Conservation (phyloP, 2,329 filamentous ascomycete species). For the Aspergillus sp. region DNA sequence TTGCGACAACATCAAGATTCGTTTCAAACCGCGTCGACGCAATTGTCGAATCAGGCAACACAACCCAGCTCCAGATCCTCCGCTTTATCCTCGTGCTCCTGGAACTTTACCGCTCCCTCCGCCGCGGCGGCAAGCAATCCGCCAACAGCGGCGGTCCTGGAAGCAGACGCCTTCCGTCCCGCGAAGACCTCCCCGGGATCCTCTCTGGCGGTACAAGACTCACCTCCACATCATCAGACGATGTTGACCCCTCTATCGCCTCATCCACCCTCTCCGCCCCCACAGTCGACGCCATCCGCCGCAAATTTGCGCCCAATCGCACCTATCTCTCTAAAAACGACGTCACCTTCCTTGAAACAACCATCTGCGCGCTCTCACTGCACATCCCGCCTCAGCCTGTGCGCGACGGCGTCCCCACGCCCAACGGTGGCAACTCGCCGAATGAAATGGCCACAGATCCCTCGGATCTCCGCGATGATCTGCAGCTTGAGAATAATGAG, state of each 20-base stretch:
- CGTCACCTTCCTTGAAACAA: conserved; percentile 49
- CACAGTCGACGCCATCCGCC: conserved; percentile 46
- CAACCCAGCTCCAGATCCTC: conserved; percentile 48
- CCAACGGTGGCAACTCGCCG: conserved; percentile 40
- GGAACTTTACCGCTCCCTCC: conserved; percentile 45
- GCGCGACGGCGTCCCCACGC: conserved; percentile 40
- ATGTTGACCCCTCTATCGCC: conserved; percentile 11
- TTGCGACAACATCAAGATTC: conserved; percentile 49
- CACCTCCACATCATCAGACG: conserved; percentile 20
- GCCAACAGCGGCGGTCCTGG: conserved; percentile 35
- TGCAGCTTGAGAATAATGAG: conserved; percentile 42
- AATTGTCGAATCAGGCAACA: conserved; percentile 44
- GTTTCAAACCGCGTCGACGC: conserved; percentile 48
- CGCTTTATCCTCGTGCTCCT: conserved; percentile 51
- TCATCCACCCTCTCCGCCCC: conserved; percentile 39
- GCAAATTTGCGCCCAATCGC: conserved; percentile 47
- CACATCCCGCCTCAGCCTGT: conserved; percentile 50
- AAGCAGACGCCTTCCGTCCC: conserved; percentile 46
- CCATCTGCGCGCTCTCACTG: conserved; percentile 51
- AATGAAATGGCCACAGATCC: conserved; percentile 50
- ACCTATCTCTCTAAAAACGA: conserved; percentile 43
- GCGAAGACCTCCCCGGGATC: conserved; percentile 45
- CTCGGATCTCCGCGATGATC: conserved; percentile 50
- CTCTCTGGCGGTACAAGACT: conserved; percentile 34
- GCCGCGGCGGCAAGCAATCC: conserved; percentile 28